Conservation (phyloP, 2,329 filamentous ascomycete genomes). For the Talaromyces verruculosus region DNA sequence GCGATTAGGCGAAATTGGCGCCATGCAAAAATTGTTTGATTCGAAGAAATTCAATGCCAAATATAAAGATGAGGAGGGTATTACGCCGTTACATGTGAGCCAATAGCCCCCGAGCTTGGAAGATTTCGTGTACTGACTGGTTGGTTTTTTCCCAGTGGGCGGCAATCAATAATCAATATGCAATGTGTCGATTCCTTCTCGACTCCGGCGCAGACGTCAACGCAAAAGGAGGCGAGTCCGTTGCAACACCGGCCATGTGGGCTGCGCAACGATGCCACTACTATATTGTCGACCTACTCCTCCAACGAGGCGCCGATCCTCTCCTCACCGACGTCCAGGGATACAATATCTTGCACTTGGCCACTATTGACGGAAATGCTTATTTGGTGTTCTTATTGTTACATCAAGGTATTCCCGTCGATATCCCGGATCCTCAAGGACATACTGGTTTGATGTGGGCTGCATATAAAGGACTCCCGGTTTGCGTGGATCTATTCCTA, state of each 20-base stretch:
- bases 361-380: slow-evolving; percentile 94
- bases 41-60: slow-evolving; percentile 76
- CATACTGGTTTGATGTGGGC: slow-evolving; percentile 99
- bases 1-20: slow-evolving; percentile 77
- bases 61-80: slow-evolving; percentile 85
- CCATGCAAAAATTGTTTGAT: slow-evolving; percentile 88
- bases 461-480: slow-evolving; percentile 93
- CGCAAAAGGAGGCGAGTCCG: slow-evolving; percentile 89
- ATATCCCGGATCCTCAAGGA: slow-evolving; percentile 82
- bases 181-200: slow-evolving; percentile 93
- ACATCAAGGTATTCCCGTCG: slow-evolving; percentile 93
- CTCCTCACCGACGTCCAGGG: slow-evolving; percentile 90
- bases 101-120: background rate
- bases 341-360: slow-evolving; percentile 96
- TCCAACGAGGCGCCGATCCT: slow-evolving; percentile 88
- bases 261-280: slow-evolving; percentile 95
- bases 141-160: slow-evolving; percentile 70
- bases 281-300: slow-evolving; percentile 89
- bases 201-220: slow-evolving; percentile 86
- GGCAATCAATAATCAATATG: slow-evolving; percentile 97
- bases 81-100: slow-evolving; percentile 85
- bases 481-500: slow-evolving; percentile 86
- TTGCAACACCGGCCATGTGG: slow-evolving; percentile 94
- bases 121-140: background rate
- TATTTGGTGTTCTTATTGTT: slow-evolving; percentile 84